Base-by-base conservation (phyloP, 768 basidiomycete genomes). In the Suillus discolor region DNA sequence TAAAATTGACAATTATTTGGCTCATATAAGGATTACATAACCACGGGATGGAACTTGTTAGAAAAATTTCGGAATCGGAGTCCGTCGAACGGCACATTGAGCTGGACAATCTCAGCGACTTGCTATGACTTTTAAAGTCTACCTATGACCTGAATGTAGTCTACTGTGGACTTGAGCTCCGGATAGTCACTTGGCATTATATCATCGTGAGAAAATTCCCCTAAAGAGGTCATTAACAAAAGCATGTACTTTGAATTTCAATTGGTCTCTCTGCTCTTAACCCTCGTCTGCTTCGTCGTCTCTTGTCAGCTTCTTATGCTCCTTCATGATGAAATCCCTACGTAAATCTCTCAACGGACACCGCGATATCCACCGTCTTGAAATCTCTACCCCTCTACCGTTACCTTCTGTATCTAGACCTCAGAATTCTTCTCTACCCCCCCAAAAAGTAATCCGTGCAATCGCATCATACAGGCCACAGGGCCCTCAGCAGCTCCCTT, bases 361-460 rank as follows among this genome's bases (percentile, higher is more conserved):
- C 76, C 87, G 87, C 71, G 89, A 91, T 39, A 75, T 82, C 9
- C 74, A 78, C 66, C 79, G 87, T 61, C 83, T 87, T 5, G 85
- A 89, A 71, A 91, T 93, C 47, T 91, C 90, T 42, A 90, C 88
- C 0, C 90, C 90, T 5, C 74, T 87, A 0, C 88, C 88, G 3
- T 77, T 91, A 31, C 89, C 90, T 16, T 69, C 88, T 25, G 80
- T 93, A 53, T 89, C 89, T 61, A 92, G 89, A 72, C 90, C 92
- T 6, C 78, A 87, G 25, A 81, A 87, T 53, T 85, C 90, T 31
- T 87, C 92, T 67, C 77, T 89, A 1, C 95, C 94, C 1, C 96
- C 97, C 3, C 93, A 96, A 79, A 97, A 96, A 76, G 96, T 98
- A 75, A 97, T 99, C 70, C 91, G 93, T 65, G 96, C 97, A 4